These are phyloP conservation scores for Pythium myriotylum DNA, from an alignment of 352 stramenopile genomes.

Conservation along the genomic window DNA sequence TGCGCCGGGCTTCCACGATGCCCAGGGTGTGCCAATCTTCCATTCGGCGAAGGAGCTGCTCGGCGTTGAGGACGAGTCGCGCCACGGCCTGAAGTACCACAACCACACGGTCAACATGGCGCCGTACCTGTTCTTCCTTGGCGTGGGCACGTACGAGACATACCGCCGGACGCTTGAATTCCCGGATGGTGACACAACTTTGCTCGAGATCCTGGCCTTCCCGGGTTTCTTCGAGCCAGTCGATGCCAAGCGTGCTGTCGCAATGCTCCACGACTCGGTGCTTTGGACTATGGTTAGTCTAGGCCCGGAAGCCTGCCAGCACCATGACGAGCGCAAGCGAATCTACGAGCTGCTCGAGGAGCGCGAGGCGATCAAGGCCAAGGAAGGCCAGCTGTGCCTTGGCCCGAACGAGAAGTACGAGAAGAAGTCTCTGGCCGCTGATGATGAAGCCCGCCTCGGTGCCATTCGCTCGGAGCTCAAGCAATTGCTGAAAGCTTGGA, in stretches of 20 bases:
- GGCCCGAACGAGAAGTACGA: conserved; percentile 56
- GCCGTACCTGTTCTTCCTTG: conserved; percentile 81
- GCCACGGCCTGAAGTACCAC: conserved; percentile 78
- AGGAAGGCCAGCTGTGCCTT: conserved; percentile 57
- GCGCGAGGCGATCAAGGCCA: conserved; percentile 67
- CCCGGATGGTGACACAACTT: conserved; percentile 69
- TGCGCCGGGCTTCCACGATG: conserved; percentile 61
- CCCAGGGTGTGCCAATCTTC: conserved; percentile 63
- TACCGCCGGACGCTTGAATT: conserved; percentile 75
- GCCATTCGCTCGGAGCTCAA: conserved; percentile 61
- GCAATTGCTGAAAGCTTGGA: conserved; percentile 64
- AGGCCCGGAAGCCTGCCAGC: conserved; percentile 65
- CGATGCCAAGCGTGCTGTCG: conserved; percentile 68
- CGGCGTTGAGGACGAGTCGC: conserved; percentile 46
- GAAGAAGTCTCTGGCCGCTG: conserved; percentile 43
- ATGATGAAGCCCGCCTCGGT: conserved; percentile 48
- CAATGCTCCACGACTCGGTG: conserved; percentile 79
- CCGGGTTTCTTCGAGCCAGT: conserved; percentile 66
- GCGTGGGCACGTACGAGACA: conserved; percentile 77
- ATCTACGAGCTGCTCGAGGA: conserved; percentile 72
- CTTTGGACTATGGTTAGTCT: conserved; percentile 76
- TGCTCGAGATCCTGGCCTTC: conserved; percentile 75
- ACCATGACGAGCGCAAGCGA: conserved; percentile 69
- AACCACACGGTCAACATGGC: conserved; percentile 88
- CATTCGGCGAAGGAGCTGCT: conserved; percentile 57